phyloP scores from a whole-genome alignment of 2,329 filamentous ascomycete genomes.

The Dothistroma septosporum region DNA sequence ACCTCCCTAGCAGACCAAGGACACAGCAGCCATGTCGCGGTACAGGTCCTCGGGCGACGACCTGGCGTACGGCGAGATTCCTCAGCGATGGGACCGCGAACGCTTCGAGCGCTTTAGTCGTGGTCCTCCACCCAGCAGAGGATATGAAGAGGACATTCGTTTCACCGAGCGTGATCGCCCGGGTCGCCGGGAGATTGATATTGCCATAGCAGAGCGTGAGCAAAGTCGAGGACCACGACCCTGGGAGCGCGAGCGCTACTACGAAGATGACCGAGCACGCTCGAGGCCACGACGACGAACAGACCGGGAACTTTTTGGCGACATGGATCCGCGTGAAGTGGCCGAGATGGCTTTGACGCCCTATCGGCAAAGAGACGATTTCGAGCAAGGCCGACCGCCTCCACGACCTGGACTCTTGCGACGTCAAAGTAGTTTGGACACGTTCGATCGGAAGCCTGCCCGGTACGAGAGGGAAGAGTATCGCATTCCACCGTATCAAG shows the following conservation, averaged over 20 bases:
- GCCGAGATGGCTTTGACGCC: conserved; percentile 53
- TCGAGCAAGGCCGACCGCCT: conserved; percentile 50
- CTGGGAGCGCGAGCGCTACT: conserved; percentile 52
- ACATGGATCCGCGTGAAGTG: conserved; percentile 44
- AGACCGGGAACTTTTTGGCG: conserved; percentile 45
- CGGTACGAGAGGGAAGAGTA: conserved; percentile 60
- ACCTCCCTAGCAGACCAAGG: neutral
- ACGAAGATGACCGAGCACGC: conserved; percentile 48
- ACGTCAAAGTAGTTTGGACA: conserved; percentile 84
- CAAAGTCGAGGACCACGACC: conserved; percentile 37
- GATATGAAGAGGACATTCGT: conserved; percentile 44
- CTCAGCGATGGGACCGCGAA: conserved; percentile 50
- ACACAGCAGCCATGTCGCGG: conserved; percentile 24
- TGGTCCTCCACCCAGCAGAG: conserved; percentile 18
- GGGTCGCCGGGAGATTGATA: conserved; percentile 41
- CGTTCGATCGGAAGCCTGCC: conserved; percentile 72
- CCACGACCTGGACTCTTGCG: conserved; percentile 66
- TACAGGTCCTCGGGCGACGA: conserved; percentile 39
- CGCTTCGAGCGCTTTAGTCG: conserved; percentile 46
- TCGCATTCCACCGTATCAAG: conserved; percentile 61
- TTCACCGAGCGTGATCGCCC: conserved; percentile 37
- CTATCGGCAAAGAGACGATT: conserved; percentile 49
- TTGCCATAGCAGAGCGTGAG: conserved; percentile 42
- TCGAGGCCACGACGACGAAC: conserved; percentile 35
- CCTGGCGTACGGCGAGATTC: conserved; percentile 42